Evolutionary conservation across 495 filamentous ascomycete species (phyloP), one percentile per base, ranked within the genome.

Genomic region (Neurospora sp.): DNA sequence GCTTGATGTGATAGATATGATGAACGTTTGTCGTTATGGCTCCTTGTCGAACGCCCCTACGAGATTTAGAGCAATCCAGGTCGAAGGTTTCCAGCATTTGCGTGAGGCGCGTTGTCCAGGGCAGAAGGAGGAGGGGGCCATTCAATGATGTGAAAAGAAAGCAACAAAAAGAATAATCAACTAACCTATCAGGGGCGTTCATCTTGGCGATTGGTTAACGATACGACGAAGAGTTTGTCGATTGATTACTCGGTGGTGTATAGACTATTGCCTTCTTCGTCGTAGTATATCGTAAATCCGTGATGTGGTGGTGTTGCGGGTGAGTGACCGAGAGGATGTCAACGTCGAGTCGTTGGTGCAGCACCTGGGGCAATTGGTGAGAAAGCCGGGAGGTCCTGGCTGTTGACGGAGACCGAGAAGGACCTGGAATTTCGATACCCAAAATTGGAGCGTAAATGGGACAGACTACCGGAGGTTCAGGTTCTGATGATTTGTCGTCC

Each of bases 151-250:
- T 27, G 22, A 0, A 70, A 61, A 39, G 61, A 27, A 73, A 46
- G 66, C 72, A 69, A 73, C 14, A 27, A 71, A 40, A 61, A 76
- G 40, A 59, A 12, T 22, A 44, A n/a, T 35, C 16, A 16, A 83
- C 86, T 75, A 72, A 88, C 91, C 91, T 85, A 76, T 93, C 91
- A 31, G 91, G 91, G 3, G 91, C 91, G 80, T 93, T 93, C 90
- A 92, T 92, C 27, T 79, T 87, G 79, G 46, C 22, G 27, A 66
- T 18, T 35, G 53, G 31, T 0, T 66, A 35, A 66, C 5, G 53
- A 66, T 66, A 18, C 1, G 27, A 66, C 48, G 27, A 35, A 66
- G 53, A 35, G 12, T 0, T 11, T 35, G 31, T 0, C 31, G 31
- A 35, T 7, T 66, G 27, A 3, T 35, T 22, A 12, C 3, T 66